Percentiles rank a stretch among this genome's conserved stretches.
Conservation (phyloP, 1,284 basidiomycete species). For the Marasmius fiardii region DNA sequence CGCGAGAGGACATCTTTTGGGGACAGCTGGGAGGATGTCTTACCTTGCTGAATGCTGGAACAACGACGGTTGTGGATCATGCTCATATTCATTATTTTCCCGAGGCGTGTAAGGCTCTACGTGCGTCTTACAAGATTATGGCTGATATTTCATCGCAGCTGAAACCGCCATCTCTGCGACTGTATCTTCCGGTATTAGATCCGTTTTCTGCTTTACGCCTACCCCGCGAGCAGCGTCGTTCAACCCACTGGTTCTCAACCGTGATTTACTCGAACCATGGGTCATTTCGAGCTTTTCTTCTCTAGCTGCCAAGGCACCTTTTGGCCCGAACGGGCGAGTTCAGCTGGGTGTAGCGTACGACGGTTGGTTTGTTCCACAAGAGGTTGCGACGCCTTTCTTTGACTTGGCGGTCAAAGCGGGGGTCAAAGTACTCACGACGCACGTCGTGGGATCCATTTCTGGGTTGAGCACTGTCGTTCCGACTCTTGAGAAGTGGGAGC, state of each 20-base stretch:
- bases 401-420: conserved; percentile 2
- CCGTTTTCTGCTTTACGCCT: conserved; percentile 12
- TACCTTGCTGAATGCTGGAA: conserved; percentile 12
- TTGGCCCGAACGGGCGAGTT: conserved; percentile 13
- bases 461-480: conserved; percentile 1
- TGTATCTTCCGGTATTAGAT: conserved; percentile 12
- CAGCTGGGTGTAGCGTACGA: conserved; percentile 13
- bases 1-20: conserved; percentile 14
- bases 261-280: conserved; percentile 6
- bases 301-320: conserved; percentile 10
- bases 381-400: not conserved
- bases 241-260: conserved; percentile 2
- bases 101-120: conserved; percentile 6
- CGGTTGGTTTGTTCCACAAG: conserved; percentile 9
- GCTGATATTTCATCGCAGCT: not conserved
- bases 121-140: not conserved
- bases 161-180: conserved; percentile 7
- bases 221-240: conserved; percentile 2
- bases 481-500: conserved; percentile 3
- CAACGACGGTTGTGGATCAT: conserved; percentile 15
- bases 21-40: conserved; percentile 14
- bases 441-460: conserved; percentile 5
- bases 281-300: conserved; percentile 1
- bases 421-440: conserved; percentile 5
- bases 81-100: conserved; percentile 12